Percentiles rank a stretch among this genome's conserved stretches.
phyloP scores from a whole-genome alignment of 345 rosid genomes.

The Populus ilicifolia region DNA sequence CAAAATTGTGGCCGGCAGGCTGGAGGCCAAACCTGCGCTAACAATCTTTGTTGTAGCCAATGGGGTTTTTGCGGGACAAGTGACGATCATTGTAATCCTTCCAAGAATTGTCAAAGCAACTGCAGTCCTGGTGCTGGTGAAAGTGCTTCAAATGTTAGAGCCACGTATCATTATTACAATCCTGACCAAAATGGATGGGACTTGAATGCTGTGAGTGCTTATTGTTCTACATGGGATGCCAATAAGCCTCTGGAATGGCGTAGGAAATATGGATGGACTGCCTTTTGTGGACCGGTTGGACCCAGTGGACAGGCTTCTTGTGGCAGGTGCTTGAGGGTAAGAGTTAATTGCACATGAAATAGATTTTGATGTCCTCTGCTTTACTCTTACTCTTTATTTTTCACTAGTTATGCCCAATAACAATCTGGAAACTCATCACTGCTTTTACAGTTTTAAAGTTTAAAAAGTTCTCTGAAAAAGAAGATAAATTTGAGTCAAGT shows the following conservation, averaged over 20 bases:
- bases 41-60: conserved; percentile 28
- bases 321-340: conserved; percentile 42
- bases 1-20: background rate
- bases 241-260: conserved; percentile 55
- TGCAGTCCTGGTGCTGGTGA: conserved; percentile 4
- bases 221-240: conserved; percentile 73
- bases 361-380: no score
- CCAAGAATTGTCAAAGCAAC: conserved; percentile 23
- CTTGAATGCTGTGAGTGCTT: conserved; percentile 47
- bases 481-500: no score
- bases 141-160: conserved; percentile 46
- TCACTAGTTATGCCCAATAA: no score
- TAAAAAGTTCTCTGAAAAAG: no score
- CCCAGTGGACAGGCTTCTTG: background rate
- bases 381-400: no score
- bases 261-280: conserved; percentile 57
- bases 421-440: no score
- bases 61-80: conserved; percentile 25
- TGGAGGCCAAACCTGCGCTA: background rate
- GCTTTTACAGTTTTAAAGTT: no score
- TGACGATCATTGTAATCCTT: conserved; percentile 13
- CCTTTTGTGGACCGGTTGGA: conserved; percentile 31
- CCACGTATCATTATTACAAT: conserved; percentile 52
- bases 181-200: conserved; percentile 48
- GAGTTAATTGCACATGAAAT: background rate